These are phyloP conservation scores for Linum trigynum DNA, from an alignment of 345 rosid species.

Conservation along the genomic window DNA sequence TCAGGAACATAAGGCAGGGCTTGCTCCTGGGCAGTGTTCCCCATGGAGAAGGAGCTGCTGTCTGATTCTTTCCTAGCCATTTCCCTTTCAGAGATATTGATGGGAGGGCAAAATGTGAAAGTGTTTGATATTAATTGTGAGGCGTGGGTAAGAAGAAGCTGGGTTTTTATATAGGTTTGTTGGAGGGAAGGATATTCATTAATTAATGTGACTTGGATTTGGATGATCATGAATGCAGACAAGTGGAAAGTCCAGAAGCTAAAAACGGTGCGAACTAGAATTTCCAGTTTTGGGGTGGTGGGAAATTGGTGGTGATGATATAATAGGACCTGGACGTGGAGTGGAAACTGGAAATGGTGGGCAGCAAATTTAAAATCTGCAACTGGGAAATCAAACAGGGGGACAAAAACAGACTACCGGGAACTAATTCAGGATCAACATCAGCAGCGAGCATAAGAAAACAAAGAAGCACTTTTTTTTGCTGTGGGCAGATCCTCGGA, in stretches of 20 bases:
- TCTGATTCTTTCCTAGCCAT: not conserved
- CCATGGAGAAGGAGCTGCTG: slow-evolving; percentile 27
- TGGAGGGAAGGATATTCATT: not conserved
- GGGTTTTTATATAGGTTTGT: not conserved
- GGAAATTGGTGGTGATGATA: too few relatives aligned
- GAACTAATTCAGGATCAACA: not conserved
- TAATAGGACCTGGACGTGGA: too few relatives aligned
- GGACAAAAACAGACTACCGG: not conserved
- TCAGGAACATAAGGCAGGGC: slow-evolving; percentile 30
- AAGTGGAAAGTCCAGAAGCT: not conserved
- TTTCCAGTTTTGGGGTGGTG: not conserved
- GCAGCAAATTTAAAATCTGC: not conserved
- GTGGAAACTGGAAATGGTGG: too few relatives aligned
- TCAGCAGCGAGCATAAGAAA: too few relatives aligned
- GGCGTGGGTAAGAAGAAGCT: too few relatives aligned
- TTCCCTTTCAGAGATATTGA: too few relatives aligned
- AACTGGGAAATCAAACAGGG: not conserved
- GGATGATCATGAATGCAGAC: not conserved
- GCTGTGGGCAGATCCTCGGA: too few relatives aligned
- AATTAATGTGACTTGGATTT: too few relatives aligned
- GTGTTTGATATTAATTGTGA: too few relatives aligned
- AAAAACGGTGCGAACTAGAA: not conserved
- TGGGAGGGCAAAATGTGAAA: too few relatives aligned
- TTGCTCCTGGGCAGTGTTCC: slow-evolving; percentile 40
- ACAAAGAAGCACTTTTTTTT: too few relatives aligned